Base-by-base conservation (phyloP, 192 early-diverging fungal genomes). In the Coemansia pectinata region DNA sequence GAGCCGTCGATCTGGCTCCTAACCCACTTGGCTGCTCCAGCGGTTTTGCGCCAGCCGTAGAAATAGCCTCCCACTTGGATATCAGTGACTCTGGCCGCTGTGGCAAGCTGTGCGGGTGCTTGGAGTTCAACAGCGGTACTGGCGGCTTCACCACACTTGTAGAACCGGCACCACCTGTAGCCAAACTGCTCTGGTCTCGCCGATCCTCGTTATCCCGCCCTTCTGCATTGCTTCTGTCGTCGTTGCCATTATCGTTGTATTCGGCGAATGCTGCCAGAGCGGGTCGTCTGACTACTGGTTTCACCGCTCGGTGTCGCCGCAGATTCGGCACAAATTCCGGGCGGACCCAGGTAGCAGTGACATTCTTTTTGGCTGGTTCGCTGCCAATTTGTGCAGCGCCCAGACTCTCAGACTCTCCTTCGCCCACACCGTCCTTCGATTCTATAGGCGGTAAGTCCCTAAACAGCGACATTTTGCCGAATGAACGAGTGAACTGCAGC, bases 391-490 rank as follows among this genome's bases (percentile, higher is more conserved):
- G 60, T 0, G 33, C 14, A 7, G 8, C 2, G 47, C 19, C 19
- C 7, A 2, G 47, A 48, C 19, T 19, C 19, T n/a, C 47, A 21
- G 47, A 8, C 52, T 12, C 52, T 25, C n/a, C 15, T 27, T 63
- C 41, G 3, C 55, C 41, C 31, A 17, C 62, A 29, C 60, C 65
- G 7, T 52, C 27, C 23, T 31, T 39, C 41, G 69, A 40, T 59
- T 74, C 69, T 14, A 63, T 67, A 9, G 79, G 72, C 34, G 79
- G 79, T 69, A 82, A 65, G 62, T 73, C 63, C 17, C 68, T 72
- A 66, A 74, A 82, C 53, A 82, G 48, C 23, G 79, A 71, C 79
- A 82, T 82, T 47, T 8, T 34, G 47, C 47, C 47, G 47, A 48
- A n/a, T 19, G 19, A 64, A 52, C 19, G 6, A 23, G 40, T 42